Percentiles rank a stretch among this genome's conserved stretches.
Evolutionary conservation across 164 flowering plant species (phyloP).

Genomic region (Aristolochia fimbriata): DNA sequence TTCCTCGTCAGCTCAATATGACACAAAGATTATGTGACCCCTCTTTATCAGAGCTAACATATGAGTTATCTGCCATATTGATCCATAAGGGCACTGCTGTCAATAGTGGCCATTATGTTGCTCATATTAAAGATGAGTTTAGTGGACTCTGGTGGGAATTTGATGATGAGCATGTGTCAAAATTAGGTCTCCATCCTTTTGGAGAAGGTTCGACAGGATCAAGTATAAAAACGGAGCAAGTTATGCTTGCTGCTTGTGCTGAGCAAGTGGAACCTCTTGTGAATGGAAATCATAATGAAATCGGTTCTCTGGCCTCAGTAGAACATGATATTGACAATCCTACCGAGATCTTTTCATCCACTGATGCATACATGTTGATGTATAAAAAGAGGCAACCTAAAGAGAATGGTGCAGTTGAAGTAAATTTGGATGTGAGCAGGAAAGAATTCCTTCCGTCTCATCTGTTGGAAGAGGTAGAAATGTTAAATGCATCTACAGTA

Average conservation of each 20-base stretch:
- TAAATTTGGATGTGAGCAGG: constrained; percentile 15
- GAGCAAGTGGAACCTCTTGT: constrained; percentile 16
- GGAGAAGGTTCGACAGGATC: constrained; percentile 55
- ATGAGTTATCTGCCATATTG: constrained; percentile 82
- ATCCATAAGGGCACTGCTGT: constrained; percentile 94
- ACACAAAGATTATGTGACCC: constrained; percentile 44
- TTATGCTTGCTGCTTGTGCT: constrained; percentile 12
- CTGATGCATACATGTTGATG: constrained; percentile 97
- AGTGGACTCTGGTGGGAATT: constrained; percentile 97
- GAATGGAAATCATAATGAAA: constrained; percentile 27
- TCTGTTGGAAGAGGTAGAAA: constrained; percentile 48
- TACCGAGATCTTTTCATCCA: constrained; percentile 54
- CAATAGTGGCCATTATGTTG: constrained; percentile 91
- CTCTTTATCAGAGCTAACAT: constrained; percentile 31
- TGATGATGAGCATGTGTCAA: constrained; percentile 87
- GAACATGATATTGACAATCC: constrained; percentile 15
- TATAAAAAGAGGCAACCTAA: constrained; percentile 36
- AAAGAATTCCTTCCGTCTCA: constrained; percentile 46
- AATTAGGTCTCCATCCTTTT: constrained; percentile 75
- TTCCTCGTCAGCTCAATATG: constrained; percentile 78
- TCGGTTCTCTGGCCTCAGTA: constrained; percentile 17
- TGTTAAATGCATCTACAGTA: constrained; percentile 36
- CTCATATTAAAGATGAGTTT: constrained; percentile 75
- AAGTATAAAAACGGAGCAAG: constrained; percentile 27
- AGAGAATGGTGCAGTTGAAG: constrained; percentile 8